Conservation (phyloP, 2,329 filamentous ascomycete genomes). For the Fusarium graminum region DNA sequence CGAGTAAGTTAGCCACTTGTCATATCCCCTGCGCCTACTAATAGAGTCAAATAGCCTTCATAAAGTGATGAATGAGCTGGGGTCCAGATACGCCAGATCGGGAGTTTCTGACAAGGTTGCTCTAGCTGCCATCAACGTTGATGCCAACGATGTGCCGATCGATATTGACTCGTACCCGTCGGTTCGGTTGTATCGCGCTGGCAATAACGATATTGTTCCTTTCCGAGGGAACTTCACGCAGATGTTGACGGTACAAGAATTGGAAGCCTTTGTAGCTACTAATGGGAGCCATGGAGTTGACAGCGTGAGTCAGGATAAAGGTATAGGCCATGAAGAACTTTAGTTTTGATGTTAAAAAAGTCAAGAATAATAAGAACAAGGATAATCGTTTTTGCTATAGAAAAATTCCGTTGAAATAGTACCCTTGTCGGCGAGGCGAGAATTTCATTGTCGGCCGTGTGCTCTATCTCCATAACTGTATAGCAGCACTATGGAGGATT, state of each 20-base stretch:
- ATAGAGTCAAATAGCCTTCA: background rate
- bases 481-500: no score
- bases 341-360: background rate
- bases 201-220: background rate
- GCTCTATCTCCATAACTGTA: no score
- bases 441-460: no score
- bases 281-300: background rate
- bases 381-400: no score
- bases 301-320: background rate
- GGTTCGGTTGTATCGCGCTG: background rate
- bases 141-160: slow-evolving; percentile 5
- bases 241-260: background rate
- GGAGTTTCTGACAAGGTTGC: background rate
- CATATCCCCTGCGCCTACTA: background rate
- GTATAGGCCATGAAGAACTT: background rate
- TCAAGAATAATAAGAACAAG: no score
- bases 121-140: background rate
- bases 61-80: background rate
- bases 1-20: background rate
- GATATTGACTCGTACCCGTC: slow-evolving; percentile 14
- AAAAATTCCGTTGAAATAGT: no score
- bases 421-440: no score
- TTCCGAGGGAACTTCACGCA: background rate
- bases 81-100: background rate
- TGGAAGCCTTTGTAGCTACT: background rate